Evolutionary conservation across 305 asterid species (phyloP).

Genomic region (Solanum hybrid): DNA sequence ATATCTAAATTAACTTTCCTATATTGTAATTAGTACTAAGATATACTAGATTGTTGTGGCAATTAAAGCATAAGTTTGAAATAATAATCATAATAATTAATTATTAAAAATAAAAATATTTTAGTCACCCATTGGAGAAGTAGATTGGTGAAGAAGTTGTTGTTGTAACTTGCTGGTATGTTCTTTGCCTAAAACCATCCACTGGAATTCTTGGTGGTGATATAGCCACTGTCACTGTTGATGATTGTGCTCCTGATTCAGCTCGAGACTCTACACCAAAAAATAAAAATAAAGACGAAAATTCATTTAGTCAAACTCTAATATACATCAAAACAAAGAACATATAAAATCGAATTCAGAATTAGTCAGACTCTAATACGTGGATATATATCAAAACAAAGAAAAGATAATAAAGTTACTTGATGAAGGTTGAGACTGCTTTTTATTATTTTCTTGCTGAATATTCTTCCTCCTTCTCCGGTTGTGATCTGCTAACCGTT

Average conservation of each 20-base stretch:
- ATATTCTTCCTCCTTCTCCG: conserved; percentile 73
- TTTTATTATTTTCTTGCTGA: conserved; percentile 46
- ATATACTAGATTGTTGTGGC: neutral
- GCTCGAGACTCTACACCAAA: conserved; percentile 47
- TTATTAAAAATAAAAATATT: neutral
- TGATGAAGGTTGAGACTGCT: neutral
- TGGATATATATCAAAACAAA: neutral
- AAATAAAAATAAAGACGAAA: neutral
- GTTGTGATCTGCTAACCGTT: conserved; percentile 88
- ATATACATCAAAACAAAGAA: neutral
- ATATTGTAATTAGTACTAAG: neutral
- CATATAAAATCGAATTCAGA: too few species aligned
- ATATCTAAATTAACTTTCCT: neutral
- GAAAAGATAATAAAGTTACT: neutral
- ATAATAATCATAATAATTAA: neutral
- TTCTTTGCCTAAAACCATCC: conserved; percentile 51
- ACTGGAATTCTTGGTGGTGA: conserved; percentile 71
- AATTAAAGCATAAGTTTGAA: neutral
- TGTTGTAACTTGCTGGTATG: conserved; percentile 23
- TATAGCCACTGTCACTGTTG: conserved; percentile 64
- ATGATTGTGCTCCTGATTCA: conserved; percentile 59
- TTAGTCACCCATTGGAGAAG: conserved; percentile 35
- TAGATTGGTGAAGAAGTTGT: conserved; percentile 45
- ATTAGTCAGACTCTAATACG: neutral
- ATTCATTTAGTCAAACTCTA: too few species aligned